Conservation (phyloP, 2,329 filamentous ascomycete genomes). For the Cercospora zeina region DNA sequence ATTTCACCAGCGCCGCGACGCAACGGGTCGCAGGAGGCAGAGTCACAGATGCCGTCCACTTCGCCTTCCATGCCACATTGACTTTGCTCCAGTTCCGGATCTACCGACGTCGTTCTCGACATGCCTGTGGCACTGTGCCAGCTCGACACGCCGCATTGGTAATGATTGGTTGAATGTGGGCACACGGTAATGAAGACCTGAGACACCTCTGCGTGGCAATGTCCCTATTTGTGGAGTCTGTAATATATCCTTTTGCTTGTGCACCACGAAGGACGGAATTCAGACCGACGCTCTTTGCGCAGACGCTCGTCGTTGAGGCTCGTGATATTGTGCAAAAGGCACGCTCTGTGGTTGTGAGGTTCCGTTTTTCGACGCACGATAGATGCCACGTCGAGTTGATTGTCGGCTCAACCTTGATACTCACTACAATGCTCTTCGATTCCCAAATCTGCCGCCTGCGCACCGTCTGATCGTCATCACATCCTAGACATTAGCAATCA, state of each 20-base stretch:
- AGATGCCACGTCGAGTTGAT: neutral
- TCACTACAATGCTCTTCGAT: neutral
- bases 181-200: neutral
- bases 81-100: conserved; percentile 12
- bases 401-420: neutral
- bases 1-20: neutral
- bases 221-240: neutral
- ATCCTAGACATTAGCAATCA: neutral
- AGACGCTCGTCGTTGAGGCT: neutral
- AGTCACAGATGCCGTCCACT: conserved; percentile 6
- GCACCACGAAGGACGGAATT: neutral
- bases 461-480: neutral
- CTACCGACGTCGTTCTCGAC: neutral
- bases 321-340: neutral
- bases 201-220: neutral
- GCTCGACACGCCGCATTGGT: neutral
- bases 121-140: neutral
- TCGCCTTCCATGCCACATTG: conserved; percentile 12
- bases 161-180: neutral
- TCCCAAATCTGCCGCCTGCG: neutral
- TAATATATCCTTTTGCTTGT: neutral
- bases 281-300: neutral
- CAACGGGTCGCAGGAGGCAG: neutral
- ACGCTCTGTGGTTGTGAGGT: neutral
- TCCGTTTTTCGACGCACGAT: neutral